Conservation (phyloP, 2,329 filamentous ascomycete genomes). For the Ascocoryne sarcoides region DNA sequence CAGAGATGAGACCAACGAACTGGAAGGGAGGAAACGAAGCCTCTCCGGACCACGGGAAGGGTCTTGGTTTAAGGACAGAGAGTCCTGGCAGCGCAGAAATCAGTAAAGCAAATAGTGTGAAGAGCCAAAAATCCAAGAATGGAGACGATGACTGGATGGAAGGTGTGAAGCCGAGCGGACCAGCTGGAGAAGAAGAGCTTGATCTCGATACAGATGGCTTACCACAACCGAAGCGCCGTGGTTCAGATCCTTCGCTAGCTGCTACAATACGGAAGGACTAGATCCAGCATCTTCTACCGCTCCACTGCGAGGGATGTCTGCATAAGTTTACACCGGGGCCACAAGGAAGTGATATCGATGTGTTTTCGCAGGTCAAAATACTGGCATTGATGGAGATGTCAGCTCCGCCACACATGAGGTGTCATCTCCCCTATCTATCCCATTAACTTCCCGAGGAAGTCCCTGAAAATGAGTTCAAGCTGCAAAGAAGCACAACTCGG, state of each 20-base stretch:
- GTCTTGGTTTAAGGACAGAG: conserved; percentile 58
- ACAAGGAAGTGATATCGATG: not conserved
- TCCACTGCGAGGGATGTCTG: conserved; percentile 13
- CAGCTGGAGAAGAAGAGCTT: conserved; percentile 22
- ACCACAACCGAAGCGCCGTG: conserved; percentile 15
- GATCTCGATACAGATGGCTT: conserved; percentile 16
- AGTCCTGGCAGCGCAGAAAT: conserved; percentile 54
- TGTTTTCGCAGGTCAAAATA: not conserved
- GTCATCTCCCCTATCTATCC: not conserved
- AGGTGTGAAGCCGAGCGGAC: conserved; percentile 21
- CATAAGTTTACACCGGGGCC: conserved; percentile 19
- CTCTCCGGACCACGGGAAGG: conserved; percentile 45
- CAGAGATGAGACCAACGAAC: conserved; percentile 57
- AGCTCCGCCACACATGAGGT: not conserved
- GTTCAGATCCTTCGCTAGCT: conserved; percentile 15
- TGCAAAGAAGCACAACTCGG: not conserved
- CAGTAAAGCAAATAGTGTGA: conserved; percentile 65
- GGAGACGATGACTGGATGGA: conserved; percentile 16
- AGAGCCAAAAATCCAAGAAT: conserved; percentile 27
- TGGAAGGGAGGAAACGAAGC: conserved; percentile 56
- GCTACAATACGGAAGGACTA: conserved; percentile 17
- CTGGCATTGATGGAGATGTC: not conserved
- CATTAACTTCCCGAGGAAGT: not conserved
- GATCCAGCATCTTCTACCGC: conserved; percentile 25
- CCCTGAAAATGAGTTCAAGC: not conserved